Evolutionary conservation across 495 filamentous ascomycete species (phyloP), one percentile per base, ranked within the genome.

Genomic region (Tetracladium setigerum): DNA sequence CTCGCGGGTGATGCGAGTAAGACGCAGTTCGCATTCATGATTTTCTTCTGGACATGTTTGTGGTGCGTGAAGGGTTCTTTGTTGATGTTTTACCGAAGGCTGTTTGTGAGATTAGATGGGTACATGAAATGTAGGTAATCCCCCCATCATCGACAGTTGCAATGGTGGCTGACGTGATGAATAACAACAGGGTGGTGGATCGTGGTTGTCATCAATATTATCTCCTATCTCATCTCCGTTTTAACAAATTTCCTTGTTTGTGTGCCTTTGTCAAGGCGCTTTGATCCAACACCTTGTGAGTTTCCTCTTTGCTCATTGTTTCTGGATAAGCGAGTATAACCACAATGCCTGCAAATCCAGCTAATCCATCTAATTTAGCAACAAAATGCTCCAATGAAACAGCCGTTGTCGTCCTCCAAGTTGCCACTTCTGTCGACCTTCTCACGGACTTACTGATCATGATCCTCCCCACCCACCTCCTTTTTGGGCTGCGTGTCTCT

Each of bases 401-500:
- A n/a, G n/a, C n/a, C n/a, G n/a, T n/a, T n/a, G n/a, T n/a, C n/a
- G n/a, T n/a, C n/a, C n/a, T n/a, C n/a, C n/a, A n/a, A 2, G 8
- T 47, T 35, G 58, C 57, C 27, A 63, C 62, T 0, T 45, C 45
- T 0, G 49, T 64, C 24, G 63, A 65, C 37, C 63, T 67, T 15
- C 4, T 60, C 2, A 58, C 56, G 1, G 51, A 54, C 40, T 34
- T 54, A 11, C 6, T 50, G 62, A 61, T 72, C 41, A 71, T 71
- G 65, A 46, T 53, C 7, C 57, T 72, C 7, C 67, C 66, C 4
- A 41, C 69, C 32, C 55, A 54, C 11, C 56, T 72, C 1, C 60
- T 72, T n/a, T 57, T 57, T 51, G 56, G 60, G 10, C 57, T 72
- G 7, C 56, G 54, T 12, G 59, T 70, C 44, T 51, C 59, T 27